phyloP scores from a whole-genome alignment of 139 green algal species.

The Pleodorina starrii region DNA sequence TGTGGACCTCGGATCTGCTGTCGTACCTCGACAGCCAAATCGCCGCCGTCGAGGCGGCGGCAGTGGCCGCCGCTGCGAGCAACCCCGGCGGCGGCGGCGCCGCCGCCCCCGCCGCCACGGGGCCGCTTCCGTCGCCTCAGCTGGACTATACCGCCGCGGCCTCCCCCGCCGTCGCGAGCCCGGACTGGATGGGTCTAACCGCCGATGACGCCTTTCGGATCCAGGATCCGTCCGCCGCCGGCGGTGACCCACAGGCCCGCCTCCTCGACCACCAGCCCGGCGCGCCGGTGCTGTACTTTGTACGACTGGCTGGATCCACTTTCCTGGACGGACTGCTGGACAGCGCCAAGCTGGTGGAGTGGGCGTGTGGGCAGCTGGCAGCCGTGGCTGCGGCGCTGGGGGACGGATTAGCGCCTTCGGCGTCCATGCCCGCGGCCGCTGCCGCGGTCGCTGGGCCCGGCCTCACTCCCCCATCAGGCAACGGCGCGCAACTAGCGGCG shows the following conservation, averaged over 20 bases:
- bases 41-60: neutral
- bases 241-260: slow-evolving; percentile 15
- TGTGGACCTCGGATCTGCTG: slow-evolving; percentile 21
- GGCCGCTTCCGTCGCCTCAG: neutral
- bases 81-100: neutral
- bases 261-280: slow-evolving; percentile 23
- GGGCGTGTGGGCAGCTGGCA: slow-evolving; percentile 24
- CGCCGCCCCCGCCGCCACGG: neutral
- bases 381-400: neutral
- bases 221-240: neutral
- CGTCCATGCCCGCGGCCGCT: neutral
- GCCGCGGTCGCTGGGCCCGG: neutral
- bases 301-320: slow-evolving; percentile 15
- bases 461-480: neutral
- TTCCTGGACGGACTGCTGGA: slow-evolving; percentile 41
- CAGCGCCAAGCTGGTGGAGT: slow-evolving; percentile 16
- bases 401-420: neutral
- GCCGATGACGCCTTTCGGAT: neutral
- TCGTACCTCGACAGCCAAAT: slow-evolving; percentile 23
- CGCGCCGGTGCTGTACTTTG: slow-evolving; percentile 3
- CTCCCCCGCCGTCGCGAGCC: slow-evolving; percentile 15
- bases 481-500: neutral
- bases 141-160: neutral
- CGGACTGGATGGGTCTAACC: neutral
- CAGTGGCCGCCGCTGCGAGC: neutral